Base-by-base conservation (phyloP, 805 yeast genomes). In the Metschnikowia peoriensis region DNA sequence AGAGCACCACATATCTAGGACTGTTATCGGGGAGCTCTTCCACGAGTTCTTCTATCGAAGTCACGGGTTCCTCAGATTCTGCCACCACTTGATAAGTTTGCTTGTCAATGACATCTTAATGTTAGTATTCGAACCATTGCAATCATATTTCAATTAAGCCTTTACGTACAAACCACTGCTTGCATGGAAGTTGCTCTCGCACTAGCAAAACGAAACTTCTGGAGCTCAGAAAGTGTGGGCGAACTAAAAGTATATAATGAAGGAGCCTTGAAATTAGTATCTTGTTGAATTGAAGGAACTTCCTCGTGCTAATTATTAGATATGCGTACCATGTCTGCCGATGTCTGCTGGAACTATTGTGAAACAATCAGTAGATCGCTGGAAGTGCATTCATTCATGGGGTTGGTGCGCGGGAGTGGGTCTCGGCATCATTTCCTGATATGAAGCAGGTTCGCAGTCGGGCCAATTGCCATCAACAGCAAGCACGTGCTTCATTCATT, bases 21-120 rank as follows among this genome's bases (percentile, higher is more conserved):
- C 85, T 69, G 62, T 84, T 89, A 57, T 88, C 96, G 0, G 97
- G 97, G 44, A 91, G 69, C 52, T 83, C 89, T 49, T 89, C 96
- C 6, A 76, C 75, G 41, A 91, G 75, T 41, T 84, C 90, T 41
- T 80, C 88, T 8, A 88, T 65, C 6, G 79, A 68, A 15, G 70
- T 70, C 11, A 84, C 66, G n/a, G 78, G 79, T 7, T 72, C 70
- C 28, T 72, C 73, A 32, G 75, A 77, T 52, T 83, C 83, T 15
- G 70, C 66, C 53, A 69, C 71, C 40, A 86, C 76, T 49, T 80
- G 84, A 58, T 82, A 82, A 1, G 81, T 61, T 12, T 66, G 67
- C 58, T 78, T 78, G 58, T 84, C 90, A 45, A 87, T 86, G 46
- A 72, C 69, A 63, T 81, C 84, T 68, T 34, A 14, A 38, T 10